Percentiles rank a stretch among this genome's conserved stretches.
These are phyloP conservation scores for Dipodascus geniculatus DNA, from an alignment of 805 yeast genomes.

Conservation along the genomic window DNA sequence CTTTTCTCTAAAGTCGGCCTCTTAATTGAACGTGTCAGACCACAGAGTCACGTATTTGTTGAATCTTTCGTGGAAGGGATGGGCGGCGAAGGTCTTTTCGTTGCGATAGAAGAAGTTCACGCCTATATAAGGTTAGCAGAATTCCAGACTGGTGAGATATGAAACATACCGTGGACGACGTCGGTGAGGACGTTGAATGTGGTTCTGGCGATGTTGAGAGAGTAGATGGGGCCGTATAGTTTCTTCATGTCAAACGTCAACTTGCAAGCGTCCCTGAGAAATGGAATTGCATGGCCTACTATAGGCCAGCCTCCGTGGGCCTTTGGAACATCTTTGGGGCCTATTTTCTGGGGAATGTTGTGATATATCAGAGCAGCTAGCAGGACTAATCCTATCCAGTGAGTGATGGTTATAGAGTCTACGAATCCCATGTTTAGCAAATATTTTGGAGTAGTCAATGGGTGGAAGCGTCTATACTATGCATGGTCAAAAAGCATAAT, in stretches of 20 bases:
- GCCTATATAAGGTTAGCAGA: background rate
- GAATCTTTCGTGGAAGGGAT: background rate
- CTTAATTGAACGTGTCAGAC: background rate
- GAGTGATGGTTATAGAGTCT: background rate
- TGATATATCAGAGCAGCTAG: background rate
- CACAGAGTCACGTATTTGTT: background rate
- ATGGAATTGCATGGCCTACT: background rate
- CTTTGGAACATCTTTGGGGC: background rate
- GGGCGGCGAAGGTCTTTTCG: background rate
- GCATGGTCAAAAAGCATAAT: too few species aligned
- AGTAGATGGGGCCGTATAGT: background rate
- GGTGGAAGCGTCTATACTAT: too few species aligned
- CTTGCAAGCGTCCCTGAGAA: background rate
- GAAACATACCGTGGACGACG: background rate
- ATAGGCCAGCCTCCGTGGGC: background rate
- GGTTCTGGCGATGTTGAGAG: background rate
- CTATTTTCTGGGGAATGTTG: background rate
- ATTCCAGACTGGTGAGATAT: background rate
- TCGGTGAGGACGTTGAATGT: background rate
- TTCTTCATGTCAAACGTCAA: background rate
- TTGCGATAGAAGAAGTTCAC: background rate
- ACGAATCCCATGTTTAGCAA: background rate
- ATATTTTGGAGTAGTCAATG: too few species aligned
- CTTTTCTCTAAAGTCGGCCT: background rate
- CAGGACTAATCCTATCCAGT: background rate